Evolutionary conservation across 257 asterid genomes (phyloP), one percentile per base, ranked within the genome.

Genomic region (Nicotiana otophora): DNA sequence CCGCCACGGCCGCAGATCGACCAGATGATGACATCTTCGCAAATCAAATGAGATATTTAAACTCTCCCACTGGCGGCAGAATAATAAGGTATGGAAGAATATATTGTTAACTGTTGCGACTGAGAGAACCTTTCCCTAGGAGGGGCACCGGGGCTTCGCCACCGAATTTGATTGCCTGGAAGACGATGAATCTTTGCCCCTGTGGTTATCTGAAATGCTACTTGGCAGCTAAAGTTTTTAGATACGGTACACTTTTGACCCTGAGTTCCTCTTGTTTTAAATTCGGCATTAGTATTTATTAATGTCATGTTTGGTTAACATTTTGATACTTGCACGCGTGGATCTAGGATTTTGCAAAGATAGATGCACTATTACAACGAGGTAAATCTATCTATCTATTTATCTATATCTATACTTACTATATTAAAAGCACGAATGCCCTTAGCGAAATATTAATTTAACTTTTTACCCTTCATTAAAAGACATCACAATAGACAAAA

Each of bases 1-100:
- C 94, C 1, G 92, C 94, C 20, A 87, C 82, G 28, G 94, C 84
- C 48, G 86, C 61, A 82, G 88, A 79, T 77, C 91, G 85, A 58
- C 89, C 91, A 42, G 96, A 86, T 53, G 93, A 84, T 15, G 93
- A 89, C 86, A 84, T 85, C 34, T 58, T 34, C n/a, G 78, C 2
- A 34, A 55, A 28, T 20, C 54, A 48, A 7, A 81, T 26, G 10
- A 78, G 23, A 26, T 60, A 20, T 46, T 42, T 48, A 74, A 20
- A 74, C 23, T 30, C 34, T 46, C 10, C 20, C 28, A 74, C 19
- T 23, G 4, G 1, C 23, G 39, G 58, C 14, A 42, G 34, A 42
- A 42, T 42, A 70, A 68, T 39, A 70, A 31, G 33, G n/a, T 20
- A 12, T 12, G 20, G 39, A 26, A 20, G 61, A 23, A 42, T 8